A percentile compares a stretch with the other conserved stretches of the same genome.
phyloP scores from a whole-genome alignment of 2,329 filamentous ascomycete genomes.

The Fusarium compactum region DNA sequence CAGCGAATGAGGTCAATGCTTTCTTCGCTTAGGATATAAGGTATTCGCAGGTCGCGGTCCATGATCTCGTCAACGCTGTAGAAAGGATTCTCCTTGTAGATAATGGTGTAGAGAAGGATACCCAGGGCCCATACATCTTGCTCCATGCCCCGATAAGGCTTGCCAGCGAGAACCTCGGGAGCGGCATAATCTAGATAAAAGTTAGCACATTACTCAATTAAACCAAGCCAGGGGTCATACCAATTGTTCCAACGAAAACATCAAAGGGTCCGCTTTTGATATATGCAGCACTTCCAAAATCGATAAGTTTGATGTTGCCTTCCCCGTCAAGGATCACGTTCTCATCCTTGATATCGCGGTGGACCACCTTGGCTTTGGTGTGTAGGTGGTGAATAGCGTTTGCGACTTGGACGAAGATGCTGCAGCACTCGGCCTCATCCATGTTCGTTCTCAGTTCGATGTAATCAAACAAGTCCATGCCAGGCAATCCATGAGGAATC shows the following conservation, averaged over 20 bases:
- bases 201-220: constrained; percentile 16
- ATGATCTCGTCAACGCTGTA: constrained; percentile 99
- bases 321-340: constrained; percentile 97
- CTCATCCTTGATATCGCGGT: constrained; percentile 98
- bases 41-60: constrained; percentile 93
- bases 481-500: constrained; percentile 92
- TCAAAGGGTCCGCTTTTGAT: constrained; percentile 99
- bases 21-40: constrained; percentile 88
- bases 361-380: constrained; percentile 89
- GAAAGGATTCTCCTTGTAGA: constrained; percentile 99
- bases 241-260: constrained; percentile 98
- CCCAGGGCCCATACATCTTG: constrained; percentile 99
- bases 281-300: constrained; percentile 97
- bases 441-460: constrained; percentile 97
- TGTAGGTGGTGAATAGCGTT: constrained; percentile 92
- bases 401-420: constrained; percentile 95
- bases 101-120: constrained; percentile 96
- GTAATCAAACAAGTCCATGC: constrained; percentile 99
- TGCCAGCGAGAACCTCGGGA: constrained; percentile 94
- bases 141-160: constrained; percentile 92
- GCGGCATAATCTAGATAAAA: constrained; percentile 85
- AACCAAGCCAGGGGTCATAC: constrained; percentile 62
- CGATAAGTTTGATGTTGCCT: constrained; percentile 94
- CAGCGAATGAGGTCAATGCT: constrained; percentile 91
- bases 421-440: constrained; percentile 93